These are phyloP conservation scores for Xylariaceae sp. DNA, from an alignment of 2,329 filamentous ascomycete genomes.

Conservation along the genomic window DNA sequence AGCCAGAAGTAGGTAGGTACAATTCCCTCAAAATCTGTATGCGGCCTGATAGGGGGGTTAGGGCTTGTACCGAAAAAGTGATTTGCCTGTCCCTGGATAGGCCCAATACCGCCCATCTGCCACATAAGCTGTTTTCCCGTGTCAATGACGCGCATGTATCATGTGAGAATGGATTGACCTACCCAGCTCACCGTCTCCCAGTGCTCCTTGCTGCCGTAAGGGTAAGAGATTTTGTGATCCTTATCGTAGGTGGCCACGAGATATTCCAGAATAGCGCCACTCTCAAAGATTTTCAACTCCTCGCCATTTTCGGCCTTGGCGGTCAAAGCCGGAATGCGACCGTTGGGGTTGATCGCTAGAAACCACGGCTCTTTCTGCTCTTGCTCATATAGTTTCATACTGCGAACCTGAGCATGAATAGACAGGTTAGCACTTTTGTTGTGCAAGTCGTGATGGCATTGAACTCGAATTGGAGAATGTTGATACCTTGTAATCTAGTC, in stretches of 20 bases:
- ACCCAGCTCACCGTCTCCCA: slow-evolving; percentile 32
- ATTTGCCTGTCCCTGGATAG: slow-evolving; percentile 6
- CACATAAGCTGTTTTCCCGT: slow-evolving; percentile 37
- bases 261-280: slow-evolving; percentile 77
- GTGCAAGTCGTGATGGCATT: background rate
- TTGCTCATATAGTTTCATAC: slow-evolving; percentile 8
- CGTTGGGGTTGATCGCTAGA: slow-evolving; percentile 84
- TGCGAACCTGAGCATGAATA: slow-evolving; percentile 2
- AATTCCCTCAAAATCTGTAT: background rate
- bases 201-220: slow-evolving; percentile 3
- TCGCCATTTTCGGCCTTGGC: slow-evolving; percentile 70
- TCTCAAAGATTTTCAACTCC: slow-evolving; percentile 73
- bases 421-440: background rate
- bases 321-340: slow-evolving; percentile 80
- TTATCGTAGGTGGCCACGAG: slow-evolving; percentile 74
- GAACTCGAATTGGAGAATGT: too few species aligned
- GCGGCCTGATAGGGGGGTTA: background rate
- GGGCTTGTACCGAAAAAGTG: slow-evolving; percentile 14
- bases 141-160: slow-evolving; percentile 33
- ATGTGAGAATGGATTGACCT: background rate
- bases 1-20: background rate
- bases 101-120: slow-evolving; percentile 13
- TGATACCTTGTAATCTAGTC: slow-evolving; percentile 66
- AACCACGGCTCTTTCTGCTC: slow-evolving; percentile 64
- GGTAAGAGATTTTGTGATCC: slow-evolving; percentile 76